These are phyloP conservation scores for Pneumocystis murina DNA, from an alignment of 1,139 yeast genomes.

Conservation along the genomic window DNA sequence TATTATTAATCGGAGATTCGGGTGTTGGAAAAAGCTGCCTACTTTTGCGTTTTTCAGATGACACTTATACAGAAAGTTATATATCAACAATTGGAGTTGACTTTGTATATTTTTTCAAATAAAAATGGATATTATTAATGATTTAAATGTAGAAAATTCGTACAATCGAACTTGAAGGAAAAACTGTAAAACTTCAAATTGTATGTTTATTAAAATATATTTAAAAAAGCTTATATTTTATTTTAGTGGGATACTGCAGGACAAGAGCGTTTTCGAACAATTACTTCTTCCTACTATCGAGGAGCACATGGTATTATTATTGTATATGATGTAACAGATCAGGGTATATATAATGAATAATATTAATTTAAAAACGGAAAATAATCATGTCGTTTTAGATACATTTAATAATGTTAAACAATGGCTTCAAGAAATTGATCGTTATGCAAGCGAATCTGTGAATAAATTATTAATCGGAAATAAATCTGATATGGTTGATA, in stretches of 20 bases:
- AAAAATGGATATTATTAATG: not conserved
- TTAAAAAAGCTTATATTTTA: not conserved
- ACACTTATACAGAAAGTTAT: constrained; percentile 92
- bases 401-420: constrained; percentile 94
- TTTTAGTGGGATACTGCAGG: constrained; percentile 91
- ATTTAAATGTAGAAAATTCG: constrained; percentile 46
- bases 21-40: constrained; percentile 97
- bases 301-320: constrained; percentile 98
- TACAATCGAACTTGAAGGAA: constrained; percentile 91
- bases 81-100: constrained; percentile 97
- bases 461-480: constrained; percentile 92
- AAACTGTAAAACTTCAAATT: constrained; percentile 90
- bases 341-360: constrained; percentile 28
- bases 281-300: constrained; percentile 93
- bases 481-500: constrained; percentile 86
- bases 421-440: constrained; percentile 97
- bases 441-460: constrained; percentile 96
- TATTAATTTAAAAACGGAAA: not conserved
- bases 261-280: constrained; percentile 93
- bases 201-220: constrained; percentile 14
- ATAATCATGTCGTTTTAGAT: constrained; percentile 20
- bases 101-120: constrained; percentile 29
- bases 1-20: constrained; percentile 64
- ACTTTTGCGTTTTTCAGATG: constrained; percentile 88
- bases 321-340: constrained; percentile 96